phyloP scores from a whole-genome alignment of 306 rosid species.

The Gastrolobium villosum region DNA sequence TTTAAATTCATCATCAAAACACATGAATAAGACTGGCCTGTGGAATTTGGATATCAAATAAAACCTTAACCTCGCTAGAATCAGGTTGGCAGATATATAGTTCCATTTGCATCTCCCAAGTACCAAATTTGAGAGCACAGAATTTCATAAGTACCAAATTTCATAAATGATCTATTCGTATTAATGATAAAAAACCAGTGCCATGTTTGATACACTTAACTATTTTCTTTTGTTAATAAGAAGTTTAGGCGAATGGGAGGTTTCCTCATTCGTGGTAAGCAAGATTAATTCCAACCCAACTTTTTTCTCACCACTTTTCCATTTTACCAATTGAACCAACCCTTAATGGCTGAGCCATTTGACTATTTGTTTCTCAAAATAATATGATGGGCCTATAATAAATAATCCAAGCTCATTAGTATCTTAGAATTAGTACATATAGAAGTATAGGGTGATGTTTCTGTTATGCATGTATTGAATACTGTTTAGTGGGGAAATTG shows the following conservation, averaged over 20 bases:
- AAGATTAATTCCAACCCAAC: neutral
- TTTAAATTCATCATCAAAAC: neutral
- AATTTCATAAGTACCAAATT: neutral
- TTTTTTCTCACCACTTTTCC: neutral
- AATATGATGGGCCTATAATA: neutral
- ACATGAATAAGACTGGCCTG: conserved; percentile 1
- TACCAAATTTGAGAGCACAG: neutral
- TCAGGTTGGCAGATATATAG: conserved; percentile 5
- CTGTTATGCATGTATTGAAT: no score
- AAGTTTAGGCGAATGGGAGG: neutral
- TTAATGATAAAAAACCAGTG: no score
- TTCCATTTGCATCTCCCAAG: conserved; percentile 18
- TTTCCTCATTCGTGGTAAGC: neutral
- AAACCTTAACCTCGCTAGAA: conserved; percentile 7
- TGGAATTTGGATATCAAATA: conserved; percentile 9
- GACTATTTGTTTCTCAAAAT: conserved; percentile 13
- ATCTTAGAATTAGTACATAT: no score
- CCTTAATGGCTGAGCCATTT: conserved; percentile 10
- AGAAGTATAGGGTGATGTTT: no score
- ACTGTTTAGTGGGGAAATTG: no score
- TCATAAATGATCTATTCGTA: neutral
- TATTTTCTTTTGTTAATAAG: neutral
- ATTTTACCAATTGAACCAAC: conserved; percentile 5
- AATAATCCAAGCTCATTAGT: no score
- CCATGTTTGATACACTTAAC: neutral